Base-by-base conservation (phyloP, 495 filamentous ascomycete genomes). In the Penicillium subrubescens region DNA sequence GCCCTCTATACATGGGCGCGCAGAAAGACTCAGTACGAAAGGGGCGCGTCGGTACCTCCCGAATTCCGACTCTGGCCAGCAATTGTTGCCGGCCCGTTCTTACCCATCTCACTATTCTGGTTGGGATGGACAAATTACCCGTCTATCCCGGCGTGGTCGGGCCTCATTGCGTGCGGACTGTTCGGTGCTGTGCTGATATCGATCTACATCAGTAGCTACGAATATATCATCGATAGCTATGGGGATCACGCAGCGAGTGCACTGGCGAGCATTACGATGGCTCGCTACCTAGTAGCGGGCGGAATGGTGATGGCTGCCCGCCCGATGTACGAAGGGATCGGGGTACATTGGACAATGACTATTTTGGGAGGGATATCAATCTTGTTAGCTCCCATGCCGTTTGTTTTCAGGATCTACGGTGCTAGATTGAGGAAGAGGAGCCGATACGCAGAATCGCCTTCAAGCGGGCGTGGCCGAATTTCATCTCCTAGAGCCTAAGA, bases 201-300 rank as follows among this genome's bases (percentile, higher is more conserved):
- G 70, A 67, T 84, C 63, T 84, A 76, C 60, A 73, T 80, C 64
- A 67, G 70, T 68, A 76, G 70, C 65, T 81, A 82, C 57, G 70
- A 79, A 62, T 85, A 83, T 60, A 79, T 84, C 53, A 78, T 83
- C 35, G 79, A 83, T 57, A 76, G 67, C 48, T 85, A 83, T 58
- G 80, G 73, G 5, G 25, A 54, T 21, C 54, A 58, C 35, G 64
- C 64, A 3, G 81, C 77, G 1, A 74, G 65, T 48, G 74, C 57
- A 67, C 67, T 84, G 25, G 78, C 76, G 5, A 74, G 71, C 55
- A 74, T 77, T 19, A 83, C 82, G 0, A 67, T 82, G 34, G 64
- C 78, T 6, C 68, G 82, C 39, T 84, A 84, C 52, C 57, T 80
- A 7, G 70, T 75, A 35, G 75, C 82, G 14, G 80, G 80, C 2